Evolutionary conservation across 441 rosid genomes (phyloP), one percentile per base, ranked within the genome.

Genomic region (Pelargonium cotyledonis): DNA sequence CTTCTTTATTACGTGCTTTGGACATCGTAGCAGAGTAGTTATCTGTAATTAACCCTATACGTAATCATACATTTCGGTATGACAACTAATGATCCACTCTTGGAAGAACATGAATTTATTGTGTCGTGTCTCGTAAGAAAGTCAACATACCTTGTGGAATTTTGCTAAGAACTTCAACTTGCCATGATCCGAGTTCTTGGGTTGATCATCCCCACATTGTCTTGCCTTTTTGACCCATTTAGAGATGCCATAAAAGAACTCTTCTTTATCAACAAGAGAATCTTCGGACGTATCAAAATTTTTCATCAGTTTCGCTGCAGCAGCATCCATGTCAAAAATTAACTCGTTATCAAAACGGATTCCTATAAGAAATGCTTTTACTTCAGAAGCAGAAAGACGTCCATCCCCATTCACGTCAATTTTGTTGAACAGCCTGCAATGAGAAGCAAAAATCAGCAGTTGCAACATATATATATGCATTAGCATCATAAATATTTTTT

Each of bases 191-290:
- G 5, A 1, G 63, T 21, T 29, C 63, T 18, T 58, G 14, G 63
- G 29, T 2, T 26, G 21, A 58, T 18, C 63, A 58, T 58, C 31
- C 29, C 7, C 31, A 12, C 21, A 58, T 29, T 29, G 29, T 10
- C 21, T 58, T 58, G 63, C 63, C 8, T 58, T 21, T 3, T 58
- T 19, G 63, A 58, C 31, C 63, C 63, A 58, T 19, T 58, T 58
- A 0, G 63, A 58, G 31, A 58, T 21, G 8, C 63, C 63, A 18
- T 58, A 29, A 21, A 58, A 8, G 63, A 58, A 58, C 63, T 58
- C 63, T 58, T 58, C 63, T 21, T 29, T 19, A 21, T 29, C 31
- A 21, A 58, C 29, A 8, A 19, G 29, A 21, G 63, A 58, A 58
- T 58, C 63, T 21, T 58, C 31, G 3, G 63, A 58, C 8, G 63